Evolutionary conservation across 345 rosid species (phyloP), one percentile per base, ranked within the genome.

Genomic region (Jatropha curcas): DNA sequence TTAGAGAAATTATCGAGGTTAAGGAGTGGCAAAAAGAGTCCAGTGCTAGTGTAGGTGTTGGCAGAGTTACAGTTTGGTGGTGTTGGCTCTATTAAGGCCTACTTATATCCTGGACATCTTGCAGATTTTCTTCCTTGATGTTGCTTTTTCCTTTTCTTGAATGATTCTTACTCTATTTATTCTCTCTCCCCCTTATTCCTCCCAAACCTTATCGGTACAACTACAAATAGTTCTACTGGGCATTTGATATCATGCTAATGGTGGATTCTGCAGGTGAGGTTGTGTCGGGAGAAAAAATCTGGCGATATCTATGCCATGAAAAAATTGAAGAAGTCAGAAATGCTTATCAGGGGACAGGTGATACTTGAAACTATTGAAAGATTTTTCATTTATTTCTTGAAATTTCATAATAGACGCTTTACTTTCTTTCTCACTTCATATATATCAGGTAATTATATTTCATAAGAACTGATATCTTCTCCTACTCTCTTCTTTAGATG

Each of bases 291-390:
- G 83, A 92, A 89, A 81, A 88, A 86, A 75, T 83, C 95, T 12
- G 92, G 96, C 71, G 82, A 85, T 68, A 90, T 90, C 48, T 94
- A 86, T 82, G 98, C 98, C 68, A 92, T 94, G 98, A 94, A 94
- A 86, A 94, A 92, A 77, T 76, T 94, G 83, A 92, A 86, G 88
- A 94, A 94, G 82, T 92, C 97, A 22, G 98, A 94, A 85, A 94
- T 94, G 98, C 96, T 94, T 76, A 92, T 93, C 82, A 86, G 97
- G 65, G 98, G 97, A 17, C 98, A 94, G 90, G 98, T 94, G 81
- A 84, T 86, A 81, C 77, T 63, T 33, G 57, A 35, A 71, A 27
- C 43, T 24, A 17, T 62, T 43, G 30, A 13, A 52, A 65, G 31
- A 13, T 46, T 59, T 59, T 46, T 12, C 45, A 27, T n/a, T 34